Percentiles rank a stretch among this genome's conserved stretches.
Evolutionary conservation across 805 yeast species (phyloP).

Genomic region (Wickerhamomyces strasburgensis): DNA sequence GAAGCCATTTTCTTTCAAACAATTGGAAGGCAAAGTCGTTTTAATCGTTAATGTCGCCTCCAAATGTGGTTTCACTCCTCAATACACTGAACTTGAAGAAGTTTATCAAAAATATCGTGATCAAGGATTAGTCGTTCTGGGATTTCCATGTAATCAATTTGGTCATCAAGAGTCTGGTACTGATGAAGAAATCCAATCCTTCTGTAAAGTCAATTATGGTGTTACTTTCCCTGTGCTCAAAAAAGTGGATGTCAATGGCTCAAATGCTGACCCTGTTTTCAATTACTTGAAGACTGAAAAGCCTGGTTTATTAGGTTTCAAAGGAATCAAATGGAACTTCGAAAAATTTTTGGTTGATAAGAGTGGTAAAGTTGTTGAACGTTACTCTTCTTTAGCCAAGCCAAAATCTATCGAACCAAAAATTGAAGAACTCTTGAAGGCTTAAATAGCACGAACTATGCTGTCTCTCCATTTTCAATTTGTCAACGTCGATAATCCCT

Average conservation of each 20-base stretch:
- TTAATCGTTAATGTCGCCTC: conserved; percentile 85
- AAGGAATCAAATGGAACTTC: conserved; percentile 74
- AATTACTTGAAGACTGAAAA: conserved; percentile 66
- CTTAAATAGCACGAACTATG: too few species aligned
- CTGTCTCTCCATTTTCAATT: too few species aligned
- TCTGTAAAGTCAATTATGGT: conserved; percentile 81
- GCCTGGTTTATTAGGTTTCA: conserved; percentile 47
- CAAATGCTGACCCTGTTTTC: conserved; percentile 74
- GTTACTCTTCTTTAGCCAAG: conserved; percentile 63
- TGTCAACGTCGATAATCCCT: too few species aligned
- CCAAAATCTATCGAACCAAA: conserved; percentile 57
- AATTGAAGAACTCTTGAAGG: conserved; percentile 51
- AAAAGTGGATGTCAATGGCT: conserved; percentile 88
- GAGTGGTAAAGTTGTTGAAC: conserved; percentile 56
- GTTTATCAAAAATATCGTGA: conserved; percentile 63
- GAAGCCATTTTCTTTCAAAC: conserved; percentile 50
- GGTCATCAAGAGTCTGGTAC: conserved; percentile 74
- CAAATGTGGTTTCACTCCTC: conserved; percentile 80
- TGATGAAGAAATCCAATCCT: conserved; percentile 63
- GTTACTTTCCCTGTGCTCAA: conserved; percentile 85
- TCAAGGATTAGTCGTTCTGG: conserved; percentile 64
- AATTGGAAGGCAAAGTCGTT: conserved; percentile 75
- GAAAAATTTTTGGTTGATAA: conserved; percentile 64
- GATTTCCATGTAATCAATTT: conserved; percentile 91
- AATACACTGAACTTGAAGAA: conserved; percentile 67